Evolutionary conservation across 2,329 filamentous ascomycete species (phyloP).

Genomic region (Penicillium aurantiogriseum): DNA sequence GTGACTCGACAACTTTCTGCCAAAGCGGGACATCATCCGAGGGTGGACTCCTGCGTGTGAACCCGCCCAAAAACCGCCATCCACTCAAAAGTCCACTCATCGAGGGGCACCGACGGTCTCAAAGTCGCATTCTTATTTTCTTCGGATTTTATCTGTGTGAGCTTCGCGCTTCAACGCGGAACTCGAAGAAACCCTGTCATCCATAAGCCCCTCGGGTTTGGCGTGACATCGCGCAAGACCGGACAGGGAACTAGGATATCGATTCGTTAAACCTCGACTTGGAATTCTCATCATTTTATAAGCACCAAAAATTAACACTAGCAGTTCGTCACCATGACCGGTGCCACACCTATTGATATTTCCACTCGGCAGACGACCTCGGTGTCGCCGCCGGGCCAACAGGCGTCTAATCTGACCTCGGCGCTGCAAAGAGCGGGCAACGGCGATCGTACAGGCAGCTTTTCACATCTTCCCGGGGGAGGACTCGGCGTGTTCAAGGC

Average conservation of each 20-base stretch:
- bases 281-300: conserved; percentile 29
- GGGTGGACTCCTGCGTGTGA: conserved; percentile 30
- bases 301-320: conserved; percentile 19
- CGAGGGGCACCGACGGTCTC: conserved; percentile 49
- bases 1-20: conserved; percentile 34
- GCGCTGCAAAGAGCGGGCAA: conserved; percentile 54
- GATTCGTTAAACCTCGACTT: conserved; percentile 7
- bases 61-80: conserved; percentile 34
- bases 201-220: conserved; percentile 49
- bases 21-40: conserved; percentile 40
- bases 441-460: conserved; percentile 42
- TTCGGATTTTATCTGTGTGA: conserved; percentile 44
- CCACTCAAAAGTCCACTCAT: conserved; percentile 43
- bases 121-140: conserved; percentile 48
- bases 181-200: conserved; percentile 43
- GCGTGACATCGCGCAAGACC: conserved; percentile 44
- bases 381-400: conserved; percentile 58
- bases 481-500: conserved; percentile 41
- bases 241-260: conserved; percentile 39
- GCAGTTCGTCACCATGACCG: conserved; percentile 48
- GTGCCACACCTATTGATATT: conserved; percentile 60
- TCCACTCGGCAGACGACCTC: conserved; percentile 54
- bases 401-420: conserved; percentile 63
- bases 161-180: conserved; percentile 52
- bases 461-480: conserved; percentile 45